Conservation (phyloP, 371 early-diverging fungal genomes). For the Nematocida major region DNA sequence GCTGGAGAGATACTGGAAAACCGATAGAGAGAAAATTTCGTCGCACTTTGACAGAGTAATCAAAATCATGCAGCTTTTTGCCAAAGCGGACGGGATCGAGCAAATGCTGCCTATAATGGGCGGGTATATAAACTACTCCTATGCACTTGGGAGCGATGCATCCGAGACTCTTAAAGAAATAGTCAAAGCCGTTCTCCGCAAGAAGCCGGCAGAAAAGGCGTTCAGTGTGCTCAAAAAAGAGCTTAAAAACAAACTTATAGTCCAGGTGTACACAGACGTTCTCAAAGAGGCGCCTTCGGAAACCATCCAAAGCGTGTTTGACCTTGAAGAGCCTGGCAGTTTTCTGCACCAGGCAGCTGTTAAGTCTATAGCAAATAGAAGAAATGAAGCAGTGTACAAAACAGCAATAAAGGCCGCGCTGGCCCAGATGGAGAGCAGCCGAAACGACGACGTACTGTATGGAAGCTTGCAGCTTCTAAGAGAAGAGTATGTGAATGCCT, state of each 20-base stretch:
- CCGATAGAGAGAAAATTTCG: slow-evolving; percentile 41
- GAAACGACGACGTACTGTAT: background rate
- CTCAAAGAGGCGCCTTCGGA: background rate
- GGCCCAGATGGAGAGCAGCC: background rate
- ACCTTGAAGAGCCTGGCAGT: background rate
- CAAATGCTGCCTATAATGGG: background rate
- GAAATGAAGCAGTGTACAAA: background rate
- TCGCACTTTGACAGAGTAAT: slow-evolving; percentile 45
- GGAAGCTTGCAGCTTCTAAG: background rate
- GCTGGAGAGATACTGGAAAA: slow-evolving; percentile 30
- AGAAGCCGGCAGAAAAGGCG: background rate
- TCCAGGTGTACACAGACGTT: background rate
- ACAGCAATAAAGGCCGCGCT: background rate
- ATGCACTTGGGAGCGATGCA: background rate
- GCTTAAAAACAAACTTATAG: background rate
- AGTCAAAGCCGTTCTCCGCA: background rate
- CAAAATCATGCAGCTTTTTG: background rate
- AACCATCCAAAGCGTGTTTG: background rate
- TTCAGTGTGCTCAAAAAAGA: background rate
- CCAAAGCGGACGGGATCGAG: background rate
- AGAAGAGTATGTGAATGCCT: background rate
- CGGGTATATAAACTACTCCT: slow-evolving; percentile 12
- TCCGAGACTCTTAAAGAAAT: background rate
- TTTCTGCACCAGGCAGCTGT: background rate
- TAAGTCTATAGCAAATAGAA: background rate